Percentiles rank a stretch among this genome's conserved stretches.
Evolutionary conservation across 768 basidiomycete species (phyloP).

Genomic region (Coprinopsis marcescibilis): DNA sequence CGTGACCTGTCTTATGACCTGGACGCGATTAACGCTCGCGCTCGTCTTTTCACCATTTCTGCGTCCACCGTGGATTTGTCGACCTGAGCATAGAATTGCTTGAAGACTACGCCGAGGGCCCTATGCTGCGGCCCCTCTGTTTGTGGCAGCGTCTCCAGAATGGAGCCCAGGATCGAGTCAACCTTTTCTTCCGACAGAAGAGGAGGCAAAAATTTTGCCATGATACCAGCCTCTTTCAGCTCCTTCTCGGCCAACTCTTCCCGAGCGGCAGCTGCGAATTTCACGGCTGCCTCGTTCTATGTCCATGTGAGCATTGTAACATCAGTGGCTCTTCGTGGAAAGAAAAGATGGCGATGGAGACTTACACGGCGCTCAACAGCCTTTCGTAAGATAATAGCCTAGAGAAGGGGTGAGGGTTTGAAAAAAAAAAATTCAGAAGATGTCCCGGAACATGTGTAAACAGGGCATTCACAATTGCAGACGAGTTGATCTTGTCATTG

Average conservation of each 20-base stretch:
- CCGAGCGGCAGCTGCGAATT: conserved; percentile 53
- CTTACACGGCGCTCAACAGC: conserved; percentile 55
- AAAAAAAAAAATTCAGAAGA: conserved; percentile 4
- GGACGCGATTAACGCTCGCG: conserved; percentile 25
- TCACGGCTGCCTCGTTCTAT: conserved; percentile 54
- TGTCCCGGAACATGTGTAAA: neutral
- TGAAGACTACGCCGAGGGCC: conserved; percentile 49
- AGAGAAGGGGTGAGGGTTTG: too few species aligned
- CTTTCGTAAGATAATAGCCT: conserved; percentile 49
- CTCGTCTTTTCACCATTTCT: conserved; percentile 48
- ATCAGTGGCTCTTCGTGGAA: neutral
- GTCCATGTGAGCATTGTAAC: neutral
- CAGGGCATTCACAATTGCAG: conserved; percentile 36
- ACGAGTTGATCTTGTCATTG: conserved; percentile 35
- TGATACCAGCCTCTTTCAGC: conserved; percentile 45
- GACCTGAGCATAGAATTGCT: conserved; percentile 55
- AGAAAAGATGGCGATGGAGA: neutral
- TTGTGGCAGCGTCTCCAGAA: conserved; percentile 28
- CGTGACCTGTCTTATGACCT: too few species aligned
- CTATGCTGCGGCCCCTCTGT: conserved; percentile 22
- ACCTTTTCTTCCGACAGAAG: conserved; percentile 50
- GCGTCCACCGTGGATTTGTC: conserved; percentile 57
- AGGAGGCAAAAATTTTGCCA: conserved; percentile 56
- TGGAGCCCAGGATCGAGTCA: conserved; percentile 42
- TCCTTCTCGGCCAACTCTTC: conserved; percentile 63